Conservation (phyloP, 1,284 basidiomycete species). For the Termitomyces sp. region DNA sequence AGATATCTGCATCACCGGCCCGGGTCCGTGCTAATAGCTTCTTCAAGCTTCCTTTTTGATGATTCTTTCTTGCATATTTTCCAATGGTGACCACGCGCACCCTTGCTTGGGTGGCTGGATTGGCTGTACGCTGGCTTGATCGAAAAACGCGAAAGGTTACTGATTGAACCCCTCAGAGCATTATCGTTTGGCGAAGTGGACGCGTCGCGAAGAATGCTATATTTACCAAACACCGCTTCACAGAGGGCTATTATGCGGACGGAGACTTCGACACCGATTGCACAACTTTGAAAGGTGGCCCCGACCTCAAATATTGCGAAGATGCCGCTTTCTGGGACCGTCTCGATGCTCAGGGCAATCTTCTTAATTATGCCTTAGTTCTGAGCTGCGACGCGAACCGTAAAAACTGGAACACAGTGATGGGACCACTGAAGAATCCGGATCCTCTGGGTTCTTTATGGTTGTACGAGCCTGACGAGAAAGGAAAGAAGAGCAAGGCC, state of each 20-base stretch:
- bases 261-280: conserved; percentile 46
- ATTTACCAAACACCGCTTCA: conserved; percentile 37
- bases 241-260: conserved; percentile 42
- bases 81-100: conserved; percentile 11
- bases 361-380: conserved; percentile 23
- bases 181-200: conserved; percentile 40
- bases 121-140: conserved; percentile 11
- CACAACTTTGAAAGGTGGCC: conserved; percentile 31
- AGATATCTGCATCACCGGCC: too few species aligned
- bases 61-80: too few species aligned
- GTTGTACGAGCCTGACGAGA: conserved; percentile 21
- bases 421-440: conserved; percentile 46
- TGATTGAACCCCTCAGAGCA: conserved; percentile 26
- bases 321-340: conserved; percentile 61
- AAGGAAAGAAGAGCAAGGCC: conserved; percentile 7
- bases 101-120: conserved; percentile 13
- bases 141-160: neutral
- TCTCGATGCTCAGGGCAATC: conserved; percentile 20
- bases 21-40: too few species aligned
- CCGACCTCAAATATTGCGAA: conserved; percentile 52
- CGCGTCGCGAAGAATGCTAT: conserved; percentile 36
- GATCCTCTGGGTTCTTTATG: conserved; percentile 39
- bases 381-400: conserved; percentile 35
- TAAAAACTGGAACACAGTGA: conserved; percentile 38
- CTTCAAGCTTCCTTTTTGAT: too few species aligned